A percentile compares a stretch with the other conserved stretches of the same genome.
Evolutionary conservation across 371 early-diverging fungal species (phyloP).

Genomic region (Rhizopus arrhizus): DNA sequence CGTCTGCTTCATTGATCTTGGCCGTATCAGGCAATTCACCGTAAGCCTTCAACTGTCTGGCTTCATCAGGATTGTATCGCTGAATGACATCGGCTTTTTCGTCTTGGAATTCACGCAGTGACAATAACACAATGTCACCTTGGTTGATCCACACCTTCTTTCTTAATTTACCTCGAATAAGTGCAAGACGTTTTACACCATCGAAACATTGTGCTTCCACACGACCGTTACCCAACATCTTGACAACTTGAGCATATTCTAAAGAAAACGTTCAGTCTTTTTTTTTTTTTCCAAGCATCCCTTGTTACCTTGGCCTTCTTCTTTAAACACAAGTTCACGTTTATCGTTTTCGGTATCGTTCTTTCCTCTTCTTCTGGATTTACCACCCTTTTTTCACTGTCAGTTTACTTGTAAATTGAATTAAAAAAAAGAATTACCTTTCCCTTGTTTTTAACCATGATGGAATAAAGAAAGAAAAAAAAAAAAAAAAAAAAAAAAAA

Average conservation of each 20-base stretch:
- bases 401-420: neutral
- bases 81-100: conserved; percentile 96
- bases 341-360: conserved; percentile 94
- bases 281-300: neutral
- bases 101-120: conserved; percentile 96
- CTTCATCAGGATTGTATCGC: conserved; percentile 98
- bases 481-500: conserved; percentile 6
- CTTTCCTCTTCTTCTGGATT: conserved; percentile 96
- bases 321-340: conserved; percentile 93
- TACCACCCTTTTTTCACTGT: conserved; percentile 79
- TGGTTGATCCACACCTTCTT: conserved; percentile 97
- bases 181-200: conserved; percentile 90
- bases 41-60: conserved; percentile 91
- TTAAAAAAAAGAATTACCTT: conserved; percentile 20
- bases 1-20: conserved; percentile 80
- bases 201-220: conserved; percentile 95
- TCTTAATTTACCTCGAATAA: conserved; percentile 97
- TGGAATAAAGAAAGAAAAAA: conserved; percentile 1
- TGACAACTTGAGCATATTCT: conserved; percentile 95
- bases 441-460: conserved; percentile 38
- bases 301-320: conserved; percentile 84
- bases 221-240: conserved; percentile 98
- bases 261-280: conserved; percentile 8
- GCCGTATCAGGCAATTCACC: conserved; percentile 97
- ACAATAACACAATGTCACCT: conserved; percentile 95